Percentiles rank a stretch among this genome's conserved stretches.
phyloP scores from a whole-genome alignment of 169 alveolate species.

The Pseudocohnilembus persalinus region DNA sequence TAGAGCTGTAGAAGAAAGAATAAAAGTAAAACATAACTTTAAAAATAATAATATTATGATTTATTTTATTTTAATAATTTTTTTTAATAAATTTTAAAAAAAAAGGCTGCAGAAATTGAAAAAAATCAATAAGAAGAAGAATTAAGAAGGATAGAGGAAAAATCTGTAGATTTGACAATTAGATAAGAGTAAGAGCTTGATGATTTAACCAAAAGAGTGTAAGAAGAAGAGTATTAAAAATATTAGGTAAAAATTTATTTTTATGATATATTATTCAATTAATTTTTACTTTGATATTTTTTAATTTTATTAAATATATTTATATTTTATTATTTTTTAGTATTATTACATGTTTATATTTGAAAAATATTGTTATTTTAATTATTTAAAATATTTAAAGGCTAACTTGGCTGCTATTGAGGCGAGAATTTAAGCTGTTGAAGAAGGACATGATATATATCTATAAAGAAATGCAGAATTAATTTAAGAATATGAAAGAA shows the following conservation, averaged over 20 bases:
- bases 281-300: no score
- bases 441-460: not conserved
- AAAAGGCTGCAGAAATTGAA: not conserved
- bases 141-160: constrained; percentile 34
- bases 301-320: no score
- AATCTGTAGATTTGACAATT: constrained; percentile 34
- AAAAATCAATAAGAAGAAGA: constrained; percentile 32
- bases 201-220: constrained; percentile 40
- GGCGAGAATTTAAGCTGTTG: not conserved
- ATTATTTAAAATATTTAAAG: not conserved
- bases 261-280: not conserved
- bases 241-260: constrained; percentile 32
- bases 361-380: not conserved
- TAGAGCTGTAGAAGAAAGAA: constrained; percentile 38
- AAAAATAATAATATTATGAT: no score
- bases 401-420: not conserved
- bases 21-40: constrained; percentile 31
- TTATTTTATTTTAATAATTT: no score
- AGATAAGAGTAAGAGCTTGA: constrained; percentile 43
- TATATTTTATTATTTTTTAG: no score
- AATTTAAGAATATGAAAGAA: constrained; percentile 22
- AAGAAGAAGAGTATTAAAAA: constrained; percentile 46
- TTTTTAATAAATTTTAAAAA: no score
- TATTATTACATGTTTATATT: no score
- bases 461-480: not conserved